Percentiles rank a stretch among this genome's conserved stretches.
These are phyloP conservation scores for Saturnispora diversa DNA, from an alignment of 805 yeast species.

Conservation along the genomic window DNA sequence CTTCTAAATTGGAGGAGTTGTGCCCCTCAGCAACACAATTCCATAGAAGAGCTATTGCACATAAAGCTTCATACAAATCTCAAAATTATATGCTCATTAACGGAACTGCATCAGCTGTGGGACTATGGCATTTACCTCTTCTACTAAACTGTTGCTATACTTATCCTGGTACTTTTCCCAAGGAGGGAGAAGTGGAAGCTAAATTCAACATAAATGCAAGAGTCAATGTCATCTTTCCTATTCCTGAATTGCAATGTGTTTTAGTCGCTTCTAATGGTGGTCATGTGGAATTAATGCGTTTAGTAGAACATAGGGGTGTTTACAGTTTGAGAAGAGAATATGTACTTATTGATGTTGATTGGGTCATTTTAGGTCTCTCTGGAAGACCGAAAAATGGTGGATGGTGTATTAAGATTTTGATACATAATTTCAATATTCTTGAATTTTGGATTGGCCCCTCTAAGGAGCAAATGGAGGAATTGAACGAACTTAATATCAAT, in stretches of 20 bases:
- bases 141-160: not conserved
- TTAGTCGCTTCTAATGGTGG: conserved; percentile 39
- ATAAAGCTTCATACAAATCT: not conserved
- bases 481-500: no score
- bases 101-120: conserved; percentile 1
- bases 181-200: conserved; percentile 9
- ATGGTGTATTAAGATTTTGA: not conserved
- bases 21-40: not conserved
- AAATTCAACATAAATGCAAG: conserved; percentile 21
- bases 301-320: conserved; percentile 36
- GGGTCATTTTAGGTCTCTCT: conserved; percentile 3
- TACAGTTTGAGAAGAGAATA: conserved; percentile 37
- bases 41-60: conserved; percentile 3
- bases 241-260: conserved; percentile 35
- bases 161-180: not conserved
- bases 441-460: conserved; percentile 3
- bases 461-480: not conserved
- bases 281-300: conserved; percentile 33
- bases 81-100: not conserved
- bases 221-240: conserved; percentile 25
- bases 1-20: not conserved
- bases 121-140: conserved; percentile 4
- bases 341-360: conserved; percentile 28
- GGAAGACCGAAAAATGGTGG: conserved; percentile 1
- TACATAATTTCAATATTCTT: not conserved